Base-by-base conservation (phyloP, 1,284 basidiomycete genomes). In the Cryptococcus sp. region DNA sequence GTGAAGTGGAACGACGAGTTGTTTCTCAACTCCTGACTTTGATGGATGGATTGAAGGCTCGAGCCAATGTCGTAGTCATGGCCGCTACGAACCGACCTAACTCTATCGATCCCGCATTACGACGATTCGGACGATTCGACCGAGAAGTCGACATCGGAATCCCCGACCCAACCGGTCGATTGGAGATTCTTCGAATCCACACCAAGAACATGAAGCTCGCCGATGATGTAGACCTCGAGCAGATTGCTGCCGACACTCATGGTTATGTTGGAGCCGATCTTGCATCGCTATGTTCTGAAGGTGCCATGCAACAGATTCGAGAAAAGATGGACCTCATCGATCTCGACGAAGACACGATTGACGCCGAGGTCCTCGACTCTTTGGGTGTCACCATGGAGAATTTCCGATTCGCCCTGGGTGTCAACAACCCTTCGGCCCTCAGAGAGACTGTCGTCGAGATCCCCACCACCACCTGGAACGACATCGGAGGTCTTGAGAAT, bases 201-300 rank as follows among this genome's bases (percentile, higher is more conserved):
- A 98, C 96, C 54, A 98, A 98, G 85, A 98, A 98, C 81, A 98
- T 98, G 94, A 98, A 98, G 78, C 82, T 98, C 42, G 84, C 77
- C n/a, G 93, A 98, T 53, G 96, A 98, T 66, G 94, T 98, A 45
- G 96, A 98, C 67, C 83, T 98, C 51, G 94, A 98, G 75, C 91
- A 94, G 80, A 98, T 98, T 66, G 94, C 94, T 48, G 91, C 93
- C 46, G 96, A 98, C 75, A 98, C 94, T 3, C 94, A 98, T 76
- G 94, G 94, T 75, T 98, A 98, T 72, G 94, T 98, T 66, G 94
- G 94, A 74, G 96, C 96, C 41, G 96, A 98, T 80, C 76, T 98
- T 55, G 96, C 94, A 11, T 88, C 94, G 7, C 83, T 98, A 25
- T 97, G 92, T 75, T 96, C 91, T 1, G 92, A 97, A 74, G 92